Conservation (phyloP, 2,329 filamentous ascomycete species). For the Pseudogymnoascus sp. region DNA sequence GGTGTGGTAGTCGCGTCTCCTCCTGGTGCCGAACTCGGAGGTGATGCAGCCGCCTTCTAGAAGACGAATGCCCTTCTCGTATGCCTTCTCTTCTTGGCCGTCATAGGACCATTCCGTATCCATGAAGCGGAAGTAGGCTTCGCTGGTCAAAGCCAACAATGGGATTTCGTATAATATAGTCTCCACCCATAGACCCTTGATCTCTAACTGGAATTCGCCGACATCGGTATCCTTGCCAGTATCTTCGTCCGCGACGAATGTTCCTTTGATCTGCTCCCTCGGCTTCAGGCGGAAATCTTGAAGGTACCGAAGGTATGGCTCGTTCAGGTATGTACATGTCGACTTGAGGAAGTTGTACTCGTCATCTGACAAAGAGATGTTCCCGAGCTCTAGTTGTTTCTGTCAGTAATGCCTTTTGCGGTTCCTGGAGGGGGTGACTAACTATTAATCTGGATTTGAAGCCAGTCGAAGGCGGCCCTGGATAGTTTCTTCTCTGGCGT, state of each 20-base stretch:
- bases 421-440: slow-evolving; percentile 24
- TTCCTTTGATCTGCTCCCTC: slow-evolving; percentile 61
- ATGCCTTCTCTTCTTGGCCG: slow-evolving; percentile 78
- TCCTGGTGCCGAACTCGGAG: slow-evolving; percentile 87
- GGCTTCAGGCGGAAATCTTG: slow-evolving; percentile 74
- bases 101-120: slow-evolving; percentile 87
- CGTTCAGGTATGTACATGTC: slow-evolving; percentile 71
- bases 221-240: slow-evolving; percentile 55
- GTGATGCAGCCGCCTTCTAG: slow-evolving; percentile 78
- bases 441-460: slow-evolving; percentile 76
- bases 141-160: slow-evolving; percentile 80
- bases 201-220: slow-evolving; percentile 68
- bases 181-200: slow-evolving; percentile 81
- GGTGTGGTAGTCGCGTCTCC: slow-evolving; percentile 87
- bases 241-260: slow-evolving; percentile 46
- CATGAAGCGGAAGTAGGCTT: slow-evolving; percentile 96
- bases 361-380: slow-evolving; percentile 68
- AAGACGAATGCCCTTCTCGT: slow-evolving; percentile 67
- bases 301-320: slow-evolving; percentile 73
- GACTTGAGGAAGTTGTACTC: slow-evolving; percentile 72
- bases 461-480: slow-evolving; percentile 74
- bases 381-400: slow-evolving; percentile 59
- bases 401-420: slow-evolving; percentile 20
- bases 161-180: slow-evolving; percentile 98
- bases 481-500: slow-evolving; percentile 90